These are phyloP conservation scores for Tephrocybe sp. DNA, from an alignment of 768 basidiomycete genomes.

Conservation along the genomic window DNA sequence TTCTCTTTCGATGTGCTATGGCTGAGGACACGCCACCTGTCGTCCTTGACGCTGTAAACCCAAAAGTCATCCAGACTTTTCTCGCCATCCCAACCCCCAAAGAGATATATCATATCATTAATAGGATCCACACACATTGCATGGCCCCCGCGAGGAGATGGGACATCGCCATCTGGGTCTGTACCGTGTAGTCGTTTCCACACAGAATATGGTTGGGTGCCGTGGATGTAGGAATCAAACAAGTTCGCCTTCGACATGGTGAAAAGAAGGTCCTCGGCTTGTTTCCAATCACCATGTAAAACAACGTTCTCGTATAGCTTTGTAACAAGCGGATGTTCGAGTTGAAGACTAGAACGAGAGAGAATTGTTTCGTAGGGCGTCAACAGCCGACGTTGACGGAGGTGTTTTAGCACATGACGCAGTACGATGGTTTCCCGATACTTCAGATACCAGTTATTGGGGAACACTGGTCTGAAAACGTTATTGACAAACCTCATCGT, in stretches of 20 bases:
- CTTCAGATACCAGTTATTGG: constrained; percentile 32
- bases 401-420: constrained; percentile 70
- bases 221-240: constrained; percentile 58
- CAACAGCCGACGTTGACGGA: constrained; percentile 71
- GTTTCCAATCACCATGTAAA: constrained; percentile 60
- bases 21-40: constrained; percentile 62
- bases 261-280: constrained; percentile 51
- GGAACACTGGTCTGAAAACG: constrained; percentile 1
- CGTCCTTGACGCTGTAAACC: constrained; percentile 59
- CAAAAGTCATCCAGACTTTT: constrained; percentile 78
- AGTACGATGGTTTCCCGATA: constrained; percentile 64
- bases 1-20: constrained; percentile 49
- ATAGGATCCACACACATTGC: constrained; percentile 76
- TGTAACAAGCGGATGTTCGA: constrained; percentile 73
- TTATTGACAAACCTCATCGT: constrained; percentile 57
- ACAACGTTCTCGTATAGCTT: constrained; percentile 63
- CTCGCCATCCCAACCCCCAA: constrained; percentile 78
- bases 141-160: constrained; percentile 71
- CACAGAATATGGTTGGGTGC: constrained; percentile 53
- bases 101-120: constrained; percentile 64
- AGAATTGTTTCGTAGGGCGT: constrained; percentile 62
- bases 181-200: constrained; percentile 62
- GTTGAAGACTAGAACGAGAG: constrained; percentile 46
- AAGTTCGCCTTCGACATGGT: constrained; percentile 51
- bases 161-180: constrained; percentile 64